Percentiles rank a stretch among this genome's conserved stretches.
Evolutionary conservation across 495 filamentous ascomycete species (phyloP).

Genomic region (Beverwykella pulmonaria): DNA sequence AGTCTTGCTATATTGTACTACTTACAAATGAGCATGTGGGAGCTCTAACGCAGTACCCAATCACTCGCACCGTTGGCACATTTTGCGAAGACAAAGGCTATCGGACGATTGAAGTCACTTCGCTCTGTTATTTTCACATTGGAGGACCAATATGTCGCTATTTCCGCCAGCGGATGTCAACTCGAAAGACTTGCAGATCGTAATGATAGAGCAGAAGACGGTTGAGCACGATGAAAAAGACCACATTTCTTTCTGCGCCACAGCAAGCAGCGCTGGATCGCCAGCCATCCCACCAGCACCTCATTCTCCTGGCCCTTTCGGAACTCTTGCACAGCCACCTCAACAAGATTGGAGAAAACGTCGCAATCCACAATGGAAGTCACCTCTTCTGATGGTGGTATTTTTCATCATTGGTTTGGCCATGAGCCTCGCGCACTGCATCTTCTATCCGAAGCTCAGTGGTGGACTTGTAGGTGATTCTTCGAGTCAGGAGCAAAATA

Average conservation of each 20-base stretch:
- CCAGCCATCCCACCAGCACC: background rate
- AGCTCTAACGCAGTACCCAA: too few species aligned
- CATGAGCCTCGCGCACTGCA: constrained; percentile 23
- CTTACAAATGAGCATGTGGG: background rate
- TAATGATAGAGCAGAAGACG: background rate
- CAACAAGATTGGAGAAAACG: constrained; percentile 1
- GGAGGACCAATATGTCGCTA: background rate
- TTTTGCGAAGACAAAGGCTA: background rate
- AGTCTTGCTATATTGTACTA: background rate
- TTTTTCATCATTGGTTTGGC: constrained; percentile 20
- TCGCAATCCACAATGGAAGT: constrained; percentile 15
- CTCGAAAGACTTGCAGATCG: background rate
- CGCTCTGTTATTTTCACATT: background rate
- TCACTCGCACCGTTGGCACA: background rate
- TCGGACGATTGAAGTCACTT: background rate
- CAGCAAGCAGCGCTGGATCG: background rate
- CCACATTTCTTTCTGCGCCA: background rate
- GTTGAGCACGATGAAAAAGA: background rate
- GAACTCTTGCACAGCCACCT: background rate
- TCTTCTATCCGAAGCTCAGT: constrained; percentile 17
- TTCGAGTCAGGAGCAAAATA: constrained; percentile 13
- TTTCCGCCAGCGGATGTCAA: background rate
- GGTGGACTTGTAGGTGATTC: constrained; percentile 19
- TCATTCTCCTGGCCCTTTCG: background rate
- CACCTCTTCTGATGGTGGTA: constrained; percentile 8